These are phyloP conservation scores for Coemansia pectinata DNA, from an alignment of 192 early-diverging fungal species.

Conservation along the genomic window DNA sequence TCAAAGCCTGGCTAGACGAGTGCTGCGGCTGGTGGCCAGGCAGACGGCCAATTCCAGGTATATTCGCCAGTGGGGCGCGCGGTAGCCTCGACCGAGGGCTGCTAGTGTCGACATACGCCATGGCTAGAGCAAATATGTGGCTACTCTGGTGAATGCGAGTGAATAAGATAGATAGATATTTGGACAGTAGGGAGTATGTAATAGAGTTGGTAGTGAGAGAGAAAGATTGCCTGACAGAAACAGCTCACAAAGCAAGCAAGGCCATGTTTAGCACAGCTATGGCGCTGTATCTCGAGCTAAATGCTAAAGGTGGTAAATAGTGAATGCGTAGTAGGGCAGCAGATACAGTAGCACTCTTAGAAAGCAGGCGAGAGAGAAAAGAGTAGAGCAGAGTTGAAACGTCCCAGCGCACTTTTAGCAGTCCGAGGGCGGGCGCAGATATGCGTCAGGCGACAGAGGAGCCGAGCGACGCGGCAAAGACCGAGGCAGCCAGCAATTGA, in stretches of 20 bases:
- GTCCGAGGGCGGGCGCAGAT: neutral
- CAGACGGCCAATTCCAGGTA: constrained; percentile 13
- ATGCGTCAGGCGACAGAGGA: neutral
- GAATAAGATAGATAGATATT: neutral
- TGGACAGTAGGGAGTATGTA: neutral
- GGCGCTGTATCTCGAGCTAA: neutral
- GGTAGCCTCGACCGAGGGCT: constrained; percentile 26
- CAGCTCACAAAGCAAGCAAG: neutral
- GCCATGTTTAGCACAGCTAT: neutral
- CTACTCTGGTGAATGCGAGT: neutral
- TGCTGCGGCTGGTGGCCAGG: constrained; percentile 24
- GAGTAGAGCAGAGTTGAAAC: neutral
- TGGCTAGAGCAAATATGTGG: neutral
- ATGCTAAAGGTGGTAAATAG: neutral
- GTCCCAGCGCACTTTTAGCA: neutral
- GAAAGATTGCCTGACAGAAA: neutral
- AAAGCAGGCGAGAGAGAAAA: neutral
- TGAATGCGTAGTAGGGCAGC: neutral
- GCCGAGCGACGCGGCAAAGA: constrained; percentile 1
- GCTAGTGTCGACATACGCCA: constrained; percentile 43
- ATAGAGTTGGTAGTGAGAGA: neutral
- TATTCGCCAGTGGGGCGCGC: constrained; percentile 19
- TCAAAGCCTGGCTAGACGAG: constrained; percentile 13
- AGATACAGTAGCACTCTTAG: neutral
- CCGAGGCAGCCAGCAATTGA: constrained; percentile 1